Percentiles rank a stretch among this genome's conserved stretches.
Evolutionary conservation across 2,329 filamentous ascomycete genomes (phyloP).

Genomic region (Diaporthe velutina): DNA sequence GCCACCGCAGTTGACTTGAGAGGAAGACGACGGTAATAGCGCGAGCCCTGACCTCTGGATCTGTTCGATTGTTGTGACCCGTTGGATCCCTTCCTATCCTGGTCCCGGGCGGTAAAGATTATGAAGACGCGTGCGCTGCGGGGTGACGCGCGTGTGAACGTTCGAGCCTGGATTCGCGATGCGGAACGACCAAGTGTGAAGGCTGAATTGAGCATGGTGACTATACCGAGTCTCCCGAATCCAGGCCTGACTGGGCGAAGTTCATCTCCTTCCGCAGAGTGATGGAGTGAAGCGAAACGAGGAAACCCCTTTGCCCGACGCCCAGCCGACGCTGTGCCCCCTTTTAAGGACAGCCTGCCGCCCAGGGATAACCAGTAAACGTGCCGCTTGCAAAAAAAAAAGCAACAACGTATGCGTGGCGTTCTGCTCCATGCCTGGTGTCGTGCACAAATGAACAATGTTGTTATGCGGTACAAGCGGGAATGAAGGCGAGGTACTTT

Average conservation of each 20-base stretch:
- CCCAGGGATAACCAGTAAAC: neutral
- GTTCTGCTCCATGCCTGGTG: neutral
- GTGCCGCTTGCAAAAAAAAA: neutral
- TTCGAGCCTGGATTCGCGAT: neutral
- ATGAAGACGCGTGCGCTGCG: neutral
- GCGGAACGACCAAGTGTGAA: neutral
- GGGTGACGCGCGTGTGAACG: neutral
- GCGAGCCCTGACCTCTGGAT: neutral
- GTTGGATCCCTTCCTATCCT: neutral
- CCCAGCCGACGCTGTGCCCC: neutral
- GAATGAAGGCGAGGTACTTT: neutral
- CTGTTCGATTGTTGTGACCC: neutral
- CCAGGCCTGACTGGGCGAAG: too few species aligned
- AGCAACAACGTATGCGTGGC: neutral
- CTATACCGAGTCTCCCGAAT: neutral
- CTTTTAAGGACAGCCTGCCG: neutral
- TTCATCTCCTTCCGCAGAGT: neutral
- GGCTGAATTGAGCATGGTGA: neutral
- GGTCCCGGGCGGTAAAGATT: neutral
- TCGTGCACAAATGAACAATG: neutral
- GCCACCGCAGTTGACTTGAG: slow-evolving; percentile 2
- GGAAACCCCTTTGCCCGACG: neutral
- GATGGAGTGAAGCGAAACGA: neutral
- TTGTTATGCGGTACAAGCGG: neutral
- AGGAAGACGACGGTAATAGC: neutral